A percentile compares a stretch with the other conserved stretches of the same genome.
These are phyloP conservation scores for Gryganskiella cystojenkinii DNA, from an alignment of 192 early-diverging fungal genomes.

Conservation along the genomic window DNA sequence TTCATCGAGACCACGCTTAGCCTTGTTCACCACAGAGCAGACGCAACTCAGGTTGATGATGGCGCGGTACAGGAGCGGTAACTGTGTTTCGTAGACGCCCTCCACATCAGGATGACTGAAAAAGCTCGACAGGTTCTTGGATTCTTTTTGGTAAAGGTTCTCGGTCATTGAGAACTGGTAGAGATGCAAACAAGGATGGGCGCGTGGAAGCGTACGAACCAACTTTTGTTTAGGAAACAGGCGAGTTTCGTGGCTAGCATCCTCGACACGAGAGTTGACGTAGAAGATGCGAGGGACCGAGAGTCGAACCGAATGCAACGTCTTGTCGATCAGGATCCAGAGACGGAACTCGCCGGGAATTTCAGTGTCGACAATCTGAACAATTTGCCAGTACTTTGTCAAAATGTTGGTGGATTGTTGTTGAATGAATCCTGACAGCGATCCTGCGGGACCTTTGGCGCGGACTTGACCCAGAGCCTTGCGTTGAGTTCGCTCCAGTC, in stretches of 20 bases:
- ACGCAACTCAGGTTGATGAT: constrained; percentile 82
- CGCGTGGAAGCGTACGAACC: constrained; percentile 79
- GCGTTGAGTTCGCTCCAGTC: constrained; percentile 61
- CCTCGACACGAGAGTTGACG: constrained; percentile 75
- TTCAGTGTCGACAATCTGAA: constrained; percentile 89
- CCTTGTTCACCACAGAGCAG: constrained; percentile 42
- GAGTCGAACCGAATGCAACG: constrained; percentile 77
- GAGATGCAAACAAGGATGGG: constrained; percentile 73
- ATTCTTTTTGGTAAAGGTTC: constrained; percentile 75
- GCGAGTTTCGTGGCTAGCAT: constrained; percentile 27
- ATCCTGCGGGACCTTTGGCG: constrained; percentile 35
- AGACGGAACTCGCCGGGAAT: constrained; percentile 87
- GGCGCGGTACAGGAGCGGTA: constrained; percentile 83
- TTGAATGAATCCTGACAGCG: constrained; percentile 73
- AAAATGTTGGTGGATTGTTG: constrained; percentile 74
- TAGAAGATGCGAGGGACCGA: constrained; percentile 86
- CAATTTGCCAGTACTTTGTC: constrained; percentile 80
- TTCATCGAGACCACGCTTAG: constrained; percentile 54
- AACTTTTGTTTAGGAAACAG: constrained; percentile 44
- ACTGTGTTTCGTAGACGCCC: constrained; percentile 95
- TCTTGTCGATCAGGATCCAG: constrained; percentile 81
- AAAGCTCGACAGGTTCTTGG: constrained; percentile 78
- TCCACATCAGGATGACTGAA: constrained; percentile 90
- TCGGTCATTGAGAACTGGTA: constrained; percentile 90
- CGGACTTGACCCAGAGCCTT: constrained; percentile 48